phyloP scores from a whole-genome alignment of 345 rosid species.

The Arabidopsis suecica region DNA sequence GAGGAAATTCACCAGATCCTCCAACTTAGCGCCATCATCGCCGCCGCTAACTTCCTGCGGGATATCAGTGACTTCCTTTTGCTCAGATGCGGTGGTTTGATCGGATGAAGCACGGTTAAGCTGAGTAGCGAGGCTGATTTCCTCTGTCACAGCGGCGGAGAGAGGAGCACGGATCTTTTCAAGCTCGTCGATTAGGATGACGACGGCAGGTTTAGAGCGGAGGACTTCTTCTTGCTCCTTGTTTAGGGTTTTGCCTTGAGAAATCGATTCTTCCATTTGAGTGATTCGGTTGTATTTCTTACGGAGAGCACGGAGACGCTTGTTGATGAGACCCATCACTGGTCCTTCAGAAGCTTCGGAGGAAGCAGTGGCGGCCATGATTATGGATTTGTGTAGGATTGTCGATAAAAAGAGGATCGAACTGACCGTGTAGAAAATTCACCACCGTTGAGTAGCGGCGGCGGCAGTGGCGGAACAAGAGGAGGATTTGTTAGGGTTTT shows the following conservation, averaged over 20 bases:
- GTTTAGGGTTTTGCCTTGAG: constrained; percentile 82
- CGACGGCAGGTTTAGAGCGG: constrained; percentile 75
- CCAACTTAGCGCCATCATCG: constrained; percentile 32
- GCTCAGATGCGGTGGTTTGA: constrained; percentile 27
- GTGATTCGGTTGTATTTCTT: constrained; percentile 81
- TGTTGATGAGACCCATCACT: constrained; percentile 77
- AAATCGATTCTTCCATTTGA: constrained; percentile 80
- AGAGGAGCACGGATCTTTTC: constrained; percentile 85
- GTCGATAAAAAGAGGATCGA: neutral
- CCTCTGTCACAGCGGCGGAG: constrained; percentile 70
- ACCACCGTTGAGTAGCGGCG: constrained; percentile 41
- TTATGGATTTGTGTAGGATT: neutral
- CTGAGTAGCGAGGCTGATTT: constrained; percentile 57
- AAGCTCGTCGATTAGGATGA: constrained; percentile 78
- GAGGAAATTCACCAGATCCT: constrained; percentile 77
- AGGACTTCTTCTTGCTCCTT: constrained; percentile 89
- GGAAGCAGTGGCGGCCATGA: constrained; percentile 50
- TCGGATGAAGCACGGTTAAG: constrained; percentile 20
- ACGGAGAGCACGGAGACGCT: constrained; percentile 90
- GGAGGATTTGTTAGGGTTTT: constrained; percentile 40
- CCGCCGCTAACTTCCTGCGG: constrained; percentile 32
- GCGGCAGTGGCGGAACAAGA: constrained; percentile 21
- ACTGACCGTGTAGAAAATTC: neutral
- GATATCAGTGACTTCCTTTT: constrained; percentile 8
- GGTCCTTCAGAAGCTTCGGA: constrained; percentile 81